Conservation (phyloP, 306 rosid genomes). For the Rubus idaeus region DNA sequence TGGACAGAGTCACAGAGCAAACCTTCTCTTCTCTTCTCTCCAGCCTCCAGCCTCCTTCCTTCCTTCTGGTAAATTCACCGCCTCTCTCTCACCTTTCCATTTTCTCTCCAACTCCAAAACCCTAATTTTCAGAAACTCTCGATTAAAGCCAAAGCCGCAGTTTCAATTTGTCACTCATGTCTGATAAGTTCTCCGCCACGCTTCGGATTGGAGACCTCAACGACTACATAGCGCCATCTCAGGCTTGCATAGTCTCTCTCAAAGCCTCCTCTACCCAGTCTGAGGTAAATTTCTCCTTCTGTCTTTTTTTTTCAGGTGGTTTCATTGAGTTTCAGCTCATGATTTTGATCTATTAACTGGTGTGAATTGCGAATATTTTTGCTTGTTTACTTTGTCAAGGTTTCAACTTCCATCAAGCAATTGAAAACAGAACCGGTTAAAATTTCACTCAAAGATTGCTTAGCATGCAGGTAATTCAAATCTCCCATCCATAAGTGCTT, state of each 20-base stretch:
- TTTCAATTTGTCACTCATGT: conserved; percentile 41
- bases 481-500: no score
- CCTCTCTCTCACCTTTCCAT: no score
- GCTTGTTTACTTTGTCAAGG: conserved; percentile 37
- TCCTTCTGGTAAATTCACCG: no score
- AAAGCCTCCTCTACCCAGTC: conserved; percentile 46
- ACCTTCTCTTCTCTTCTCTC: no score
- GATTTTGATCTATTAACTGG: neutral
- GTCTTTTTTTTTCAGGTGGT: no score
- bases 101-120: no score
- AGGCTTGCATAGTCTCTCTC: conserved; percentile 88
- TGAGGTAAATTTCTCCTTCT: conserved; percentile 40
- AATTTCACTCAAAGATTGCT: conserved; percentile 92
- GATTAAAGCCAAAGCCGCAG: no score
- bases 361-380: neutral
- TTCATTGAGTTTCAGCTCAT: neutral
- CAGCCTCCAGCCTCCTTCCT: no score
- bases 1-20: no score
- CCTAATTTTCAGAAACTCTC: no score
- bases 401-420: conserved; percentile 50
- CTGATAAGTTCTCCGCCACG: conserved; percentile 84
- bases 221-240: conserved; percentile 90
- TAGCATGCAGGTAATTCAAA: conserved; percentile 82
- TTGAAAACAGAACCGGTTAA: conserved; percentile 78
- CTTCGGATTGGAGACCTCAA: conserved; percentile 91